These are phyloP conservation scores for Apiospora sp. DNA, from an alignment of 2,329 filamentous ascomycete genomes.

Conservation along the genomic window DNA sequence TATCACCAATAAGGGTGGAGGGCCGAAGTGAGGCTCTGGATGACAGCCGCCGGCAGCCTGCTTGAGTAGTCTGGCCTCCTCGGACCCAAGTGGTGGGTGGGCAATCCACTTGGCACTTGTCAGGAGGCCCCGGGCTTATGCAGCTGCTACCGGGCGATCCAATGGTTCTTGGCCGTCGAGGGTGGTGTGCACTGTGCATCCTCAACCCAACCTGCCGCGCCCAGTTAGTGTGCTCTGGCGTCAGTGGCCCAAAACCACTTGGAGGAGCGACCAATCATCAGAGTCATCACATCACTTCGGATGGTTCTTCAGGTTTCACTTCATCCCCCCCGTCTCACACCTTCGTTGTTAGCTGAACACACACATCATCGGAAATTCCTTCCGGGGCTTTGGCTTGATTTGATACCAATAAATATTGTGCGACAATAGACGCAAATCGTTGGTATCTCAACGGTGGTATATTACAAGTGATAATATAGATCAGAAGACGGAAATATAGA, in stretches of 20 bases:
- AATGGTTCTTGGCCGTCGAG: not conserved
- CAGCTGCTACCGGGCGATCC: not conserved
- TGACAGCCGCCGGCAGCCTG: not conserved
- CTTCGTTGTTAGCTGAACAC: not conserved
- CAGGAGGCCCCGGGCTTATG: constrained; percentile 2
- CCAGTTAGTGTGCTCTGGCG: not conserved
- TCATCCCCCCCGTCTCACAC: not conserved
- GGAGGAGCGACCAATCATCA: constrained; percentile 1
- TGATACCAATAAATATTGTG: not conserved
- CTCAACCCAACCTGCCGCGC: not conserved
- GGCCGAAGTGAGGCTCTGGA: constrained; percentile 10
- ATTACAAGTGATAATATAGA: not conserved
- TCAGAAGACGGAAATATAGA: too few species aligned
- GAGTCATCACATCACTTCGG: not conserved
- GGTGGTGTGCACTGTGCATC: constrained; percentile 1
- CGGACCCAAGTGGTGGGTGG: constrained; percentile 1
- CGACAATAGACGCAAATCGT: not conserved
- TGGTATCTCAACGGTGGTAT: not conserved
- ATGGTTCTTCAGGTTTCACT: not conserved
- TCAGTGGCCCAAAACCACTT: not conserved
- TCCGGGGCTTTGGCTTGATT: not conserved
- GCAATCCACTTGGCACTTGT: not conserved
- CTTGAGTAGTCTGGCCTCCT: not conserved
- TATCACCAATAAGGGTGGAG: not conserved
- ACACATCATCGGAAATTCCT: not conserved